A percentile compares a stretch with the other conserved stretches of the same genome.
Conservation (phyloP, 352 stramenopile genomes). For the Phytopythium ostracodes region DNA sequence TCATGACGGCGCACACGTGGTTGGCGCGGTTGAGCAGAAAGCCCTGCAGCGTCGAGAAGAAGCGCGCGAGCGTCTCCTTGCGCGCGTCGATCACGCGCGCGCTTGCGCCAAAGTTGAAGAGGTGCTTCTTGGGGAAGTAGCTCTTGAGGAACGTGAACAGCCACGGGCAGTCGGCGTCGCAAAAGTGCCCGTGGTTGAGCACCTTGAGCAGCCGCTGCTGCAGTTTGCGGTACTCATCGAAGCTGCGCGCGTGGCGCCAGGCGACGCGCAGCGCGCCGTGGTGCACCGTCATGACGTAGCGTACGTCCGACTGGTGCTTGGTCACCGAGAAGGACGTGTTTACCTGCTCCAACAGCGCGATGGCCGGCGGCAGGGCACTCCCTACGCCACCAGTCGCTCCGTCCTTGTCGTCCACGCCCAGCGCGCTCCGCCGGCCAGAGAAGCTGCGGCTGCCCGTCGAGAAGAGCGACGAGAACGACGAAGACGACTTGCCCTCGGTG, state of each 20-base stretch:
- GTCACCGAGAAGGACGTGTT: slow-evolving; percentile 36
- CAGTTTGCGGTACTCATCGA: slow-evolving; percentile 71
- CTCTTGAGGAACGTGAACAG: slow-evolving; percentile 71
- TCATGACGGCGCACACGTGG: slow-evolving; percentile 45
- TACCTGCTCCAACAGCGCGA: slow-evolving; percentile 56
- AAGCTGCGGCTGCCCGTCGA: slow-evolving; percentile 11
- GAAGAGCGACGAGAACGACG: background rate
- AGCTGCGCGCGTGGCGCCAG: slow-evolving; percentile 51
- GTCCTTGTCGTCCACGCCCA: slow-evolving; percentile 23
- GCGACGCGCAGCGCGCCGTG: slow-evolving; percentile 25
- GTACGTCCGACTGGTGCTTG: slow-evolving; percentile 49
- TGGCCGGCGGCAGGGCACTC: slow-evolving; percentile 25
- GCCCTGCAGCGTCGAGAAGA: slow-evolving; percentile 52
- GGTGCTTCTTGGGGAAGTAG: slow-evolving; percentile 68
- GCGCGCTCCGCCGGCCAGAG: slow-evolving; percentile 18
- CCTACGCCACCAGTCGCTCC: slow-evolving; percentile 10
- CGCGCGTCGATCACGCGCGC: slow-evolving; percentile 37
- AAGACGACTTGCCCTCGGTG: slow-evolving; percentile 11
- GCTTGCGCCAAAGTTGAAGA: slow-evolving; percentile 45
- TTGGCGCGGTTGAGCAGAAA: slow-evolving; percentile 62
- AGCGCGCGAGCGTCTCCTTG: slow-evolving; percentile 47
- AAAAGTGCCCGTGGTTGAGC: slow-evolving; percentile 72
- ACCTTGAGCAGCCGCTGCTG: slow-evolving; percentile 62
- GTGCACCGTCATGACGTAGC: slow-evolving; percentile 55
- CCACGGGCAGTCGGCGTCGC: slow-evolving; percentile 63